Evolutionary conservation across 2,329 filamentous ascomycete genomes (phyloP), one percentile per base, ranked within the genome.

Genomic region (Monosporascus sp.): DNA sequence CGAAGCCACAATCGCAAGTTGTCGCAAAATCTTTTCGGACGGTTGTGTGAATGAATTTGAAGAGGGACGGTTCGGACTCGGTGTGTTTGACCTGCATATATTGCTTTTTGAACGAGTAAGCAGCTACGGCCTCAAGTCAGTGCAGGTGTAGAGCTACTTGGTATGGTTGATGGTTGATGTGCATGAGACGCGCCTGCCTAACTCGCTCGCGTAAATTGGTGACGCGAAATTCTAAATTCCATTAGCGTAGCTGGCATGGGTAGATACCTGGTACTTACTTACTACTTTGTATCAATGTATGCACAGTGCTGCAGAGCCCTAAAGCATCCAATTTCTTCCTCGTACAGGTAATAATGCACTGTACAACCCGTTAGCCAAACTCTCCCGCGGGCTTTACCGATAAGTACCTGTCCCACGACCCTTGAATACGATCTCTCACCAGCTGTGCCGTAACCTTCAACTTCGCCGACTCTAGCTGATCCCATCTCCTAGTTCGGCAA

Each of bases 1-100:
- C 19, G 57, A 56, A 60, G 64, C 63, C 64, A 68, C 56, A 55
- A 46, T 63, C 59, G 51, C 20, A 49, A 52, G 50, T 38, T 27
- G 20, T 51, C 31, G 24, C 7, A 16, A n/a, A 48, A 48, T 24
- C 7, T 43, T 16, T 14, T 6, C 8, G 11, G n/a, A 44, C 5
- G 26, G 22, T 38, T 38, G 26, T 35, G 40, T 8, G 26, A 37
- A 50, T 43, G 14, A 41, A 43, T 46, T 49, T 54, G 40, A 48
- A 31, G 40, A 1, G 22, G 1, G n/a, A 43, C 2, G n/a, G 8
- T 11, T 55, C 14, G 7, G 43, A 11, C 17, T 20, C 5, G 9
- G 22, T 19, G 2, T 46, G 43, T 20, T 16, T 24, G 16, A 17
- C 16, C 19, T 20, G 17, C 2, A 17, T 40, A 40, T 20, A 40